Conservation (phyloP, 1,284 basidiomycete genomes). For the Caloboletus firmus region DNA sequence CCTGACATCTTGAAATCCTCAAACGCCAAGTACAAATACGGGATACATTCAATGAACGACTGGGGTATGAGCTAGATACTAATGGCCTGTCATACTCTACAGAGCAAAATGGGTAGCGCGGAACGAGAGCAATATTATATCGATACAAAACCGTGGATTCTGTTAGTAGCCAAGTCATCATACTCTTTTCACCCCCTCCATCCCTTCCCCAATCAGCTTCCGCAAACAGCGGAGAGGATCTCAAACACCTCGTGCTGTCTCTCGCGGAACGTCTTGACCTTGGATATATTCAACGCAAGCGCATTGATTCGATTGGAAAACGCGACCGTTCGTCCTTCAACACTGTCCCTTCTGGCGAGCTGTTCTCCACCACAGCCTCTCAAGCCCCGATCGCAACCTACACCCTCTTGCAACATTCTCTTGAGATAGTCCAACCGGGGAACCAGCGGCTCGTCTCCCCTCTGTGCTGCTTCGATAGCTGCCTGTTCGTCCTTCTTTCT, state of each 20-base stretch:
- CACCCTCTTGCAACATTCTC: constrained; percentile 58
- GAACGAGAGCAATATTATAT: constrained; percentile 2
- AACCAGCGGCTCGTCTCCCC: constrained; percentile 41
- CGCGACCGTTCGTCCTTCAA: constrained; percentile 60
- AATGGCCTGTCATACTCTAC: constrained; percentile 6
- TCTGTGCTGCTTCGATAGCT: constrained; percentile 50
- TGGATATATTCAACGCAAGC: constrained; percentile 67
- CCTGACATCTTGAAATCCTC: too few relatives aligned
- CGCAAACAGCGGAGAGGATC: constrained; percentile 40
- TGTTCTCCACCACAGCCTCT: constrained; percentile 27
- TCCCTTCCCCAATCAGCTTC: constrained; percentile 2
- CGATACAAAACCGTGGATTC: constrained; percentile 6
- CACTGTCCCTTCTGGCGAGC: constrained; percentile 43
- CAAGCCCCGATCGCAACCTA: constrained; percentile 39
- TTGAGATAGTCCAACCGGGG: constrained; percentile 64
- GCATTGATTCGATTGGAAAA: constrained; percentile 75
- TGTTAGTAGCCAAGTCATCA: not conserved
- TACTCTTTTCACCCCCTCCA: not conserved
- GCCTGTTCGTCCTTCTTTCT: constrained; percentile 55
- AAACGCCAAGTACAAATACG: not conserved
- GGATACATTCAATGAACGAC: not conserved
- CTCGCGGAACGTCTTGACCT: constrained; percentile 67
- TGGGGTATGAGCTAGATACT: not conserved
- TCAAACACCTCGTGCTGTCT: constrained; percentile 71
- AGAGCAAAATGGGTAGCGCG: not conserved